Evolutionary conservation across 2,329 filamentous ascomycete genomes (phyloP).

Genomic region (Aschersonia sp.): DNA sequence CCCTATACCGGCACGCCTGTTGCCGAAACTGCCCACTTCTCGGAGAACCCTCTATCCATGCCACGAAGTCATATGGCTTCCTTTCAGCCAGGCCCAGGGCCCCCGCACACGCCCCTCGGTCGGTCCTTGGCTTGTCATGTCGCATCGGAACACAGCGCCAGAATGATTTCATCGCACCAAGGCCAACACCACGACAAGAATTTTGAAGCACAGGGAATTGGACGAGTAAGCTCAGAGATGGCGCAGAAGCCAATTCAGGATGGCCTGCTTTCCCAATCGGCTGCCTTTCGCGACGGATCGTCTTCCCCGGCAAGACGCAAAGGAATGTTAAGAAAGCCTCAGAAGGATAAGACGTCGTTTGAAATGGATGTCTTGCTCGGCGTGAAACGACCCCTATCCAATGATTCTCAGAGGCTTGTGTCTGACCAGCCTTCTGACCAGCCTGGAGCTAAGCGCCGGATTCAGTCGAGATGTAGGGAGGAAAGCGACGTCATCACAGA

Average conservation of each 20-base stretch:
- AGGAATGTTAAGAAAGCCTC: background rate
- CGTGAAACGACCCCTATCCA: constrained; percentile 6
- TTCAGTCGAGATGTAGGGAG: constrained; percentile 9
- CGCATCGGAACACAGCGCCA: background rate
- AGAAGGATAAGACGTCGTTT: background rate
- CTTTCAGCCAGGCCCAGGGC: background rate
- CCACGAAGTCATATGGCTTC: constrained; percentile 1
- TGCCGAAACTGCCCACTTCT: constrained; percentile 6
- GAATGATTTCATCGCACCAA: background rate
- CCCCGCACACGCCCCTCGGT: background rate
- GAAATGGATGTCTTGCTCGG: background rate
- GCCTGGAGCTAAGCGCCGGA: constrained; percentile 5
- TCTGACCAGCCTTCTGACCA: constrained; percentile 1
- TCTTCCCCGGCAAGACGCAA: constrained; percentile 7
- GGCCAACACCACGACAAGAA: constrained; percentile 1
- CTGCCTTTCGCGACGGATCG: constrained; percentile 7
- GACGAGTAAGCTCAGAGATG: background rate
- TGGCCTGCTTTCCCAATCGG: background rate
- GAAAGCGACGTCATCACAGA: constrained; percentile 62
- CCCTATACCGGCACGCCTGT: constrained; percentile 21
- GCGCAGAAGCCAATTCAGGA: background rate
- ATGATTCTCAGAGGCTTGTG: background rate
- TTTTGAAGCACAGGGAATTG: background rate
- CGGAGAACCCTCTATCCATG: constrained; percentile 7
- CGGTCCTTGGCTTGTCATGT: background rate